phyloP scores from a whole-genome alignment of 1,284 basidiomycete species.

The Ganoderma boninense region DNA sequence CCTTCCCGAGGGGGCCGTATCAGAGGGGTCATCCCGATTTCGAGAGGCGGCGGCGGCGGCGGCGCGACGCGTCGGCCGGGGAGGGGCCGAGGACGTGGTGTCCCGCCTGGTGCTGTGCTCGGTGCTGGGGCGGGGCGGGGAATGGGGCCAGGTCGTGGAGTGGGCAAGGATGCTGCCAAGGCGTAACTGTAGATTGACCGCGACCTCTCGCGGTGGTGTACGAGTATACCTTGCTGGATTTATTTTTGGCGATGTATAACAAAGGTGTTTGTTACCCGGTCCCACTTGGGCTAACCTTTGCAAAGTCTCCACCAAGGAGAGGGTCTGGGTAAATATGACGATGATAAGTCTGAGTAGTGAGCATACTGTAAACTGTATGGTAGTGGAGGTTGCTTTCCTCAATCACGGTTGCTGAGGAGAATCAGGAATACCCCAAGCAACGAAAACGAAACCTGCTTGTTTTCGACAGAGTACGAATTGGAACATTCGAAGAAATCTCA shows the following conservation, averaged over 20 bases:
- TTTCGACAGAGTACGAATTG: too few relatives aligned
- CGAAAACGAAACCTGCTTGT: too few relatives aligned
- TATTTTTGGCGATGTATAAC: neutral
- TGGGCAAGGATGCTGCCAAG: neutral
- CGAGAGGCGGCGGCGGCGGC: neutral
- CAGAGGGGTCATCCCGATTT: neutral
- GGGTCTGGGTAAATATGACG: too few relatives aligned
- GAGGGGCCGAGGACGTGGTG: neutral
- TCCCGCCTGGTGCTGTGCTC: neutral
- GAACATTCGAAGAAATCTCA: too few relatives aligned
- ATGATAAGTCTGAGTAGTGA: too few relatives aligned
- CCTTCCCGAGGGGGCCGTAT: neutral
- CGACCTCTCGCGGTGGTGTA: neutral
- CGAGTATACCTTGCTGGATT: slow-evolving; percentile 1
- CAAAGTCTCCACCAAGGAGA: too few relatives aligned
- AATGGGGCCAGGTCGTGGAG: slow-evolving; percentile 10
- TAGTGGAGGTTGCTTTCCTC: too few relatives aligned
- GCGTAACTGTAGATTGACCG: neutral
- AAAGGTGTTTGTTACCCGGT: too few relatives aligned
- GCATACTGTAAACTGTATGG: too few relatives aligned
- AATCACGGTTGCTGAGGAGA: too few relatives aligned
- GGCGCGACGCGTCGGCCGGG: neutral
- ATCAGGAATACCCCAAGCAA: too few relatives aligned
- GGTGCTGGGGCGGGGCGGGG: slow-evolving; percentile 6
- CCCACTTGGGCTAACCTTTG: too few relatives aligned